Evolutionary conservation across 2,329 filamentous ascomycete genomes (phyloP), one percentile per base, ranked within the genome.

Genomic region (Xylaria sp.): DNA sequence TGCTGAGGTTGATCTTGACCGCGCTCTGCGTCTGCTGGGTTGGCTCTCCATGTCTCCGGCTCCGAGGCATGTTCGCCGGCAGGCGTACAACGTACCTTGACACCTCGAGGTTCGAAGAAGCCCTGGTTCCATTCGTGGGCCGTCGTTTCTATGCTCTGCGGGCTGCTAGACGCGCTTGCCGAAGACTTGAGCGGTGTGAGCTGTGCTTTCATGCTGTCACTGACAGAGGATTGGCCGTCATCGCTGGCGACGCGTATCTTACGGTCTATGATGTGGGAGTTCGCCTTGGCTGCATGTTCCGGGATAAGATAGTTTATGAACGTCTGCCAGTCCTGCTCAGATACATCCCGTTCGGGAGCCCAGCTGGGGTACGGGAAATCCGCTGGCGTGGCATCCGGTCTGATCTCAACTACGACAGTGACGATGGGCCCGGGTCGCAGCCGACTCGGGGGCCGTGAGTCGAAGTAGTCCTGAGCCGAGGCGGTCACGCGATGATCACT

Each of bases 271-370:
- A 85, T 69, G 50, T 77, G 76, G 21, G 81, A 79, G 67, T 85
- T 87, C 17, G 74, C 73, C 15, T 72, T 70, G 0, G 75, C 73
- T 4, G 76, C 74, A 69, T 84, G 79, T 56, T 82, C 75, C 0
- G 86, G 84, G 21, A 87, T 71, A 15, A 88, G 72, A 63, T 82
- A 83, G 67, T 87, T 87, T 47, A 85, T 67, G 72, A 88, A 88
- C 0, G 85, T 87, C 37, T 80, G 78, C 86, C 86, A 88, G 70
- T 88, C 85, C 67, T 84, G 80, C 14, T 74, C 67, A 0, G 75
- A 79, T 12, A 86, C 77, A 55, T 85, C 83, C 40, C 79, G 79
- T 4, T 66, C 67, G 5, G 71, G 74, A 70, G 78, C 78, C 33
- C 74, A 74, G 9, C 67, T 54, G 1, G 75, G 77, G 56, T 79